Evolutionary conservation across 2,329 filamentous ascomycete species (phyloP), one percentile per base, ranked within the genome.

Genomic region (Curvularia lunata): DNA sequence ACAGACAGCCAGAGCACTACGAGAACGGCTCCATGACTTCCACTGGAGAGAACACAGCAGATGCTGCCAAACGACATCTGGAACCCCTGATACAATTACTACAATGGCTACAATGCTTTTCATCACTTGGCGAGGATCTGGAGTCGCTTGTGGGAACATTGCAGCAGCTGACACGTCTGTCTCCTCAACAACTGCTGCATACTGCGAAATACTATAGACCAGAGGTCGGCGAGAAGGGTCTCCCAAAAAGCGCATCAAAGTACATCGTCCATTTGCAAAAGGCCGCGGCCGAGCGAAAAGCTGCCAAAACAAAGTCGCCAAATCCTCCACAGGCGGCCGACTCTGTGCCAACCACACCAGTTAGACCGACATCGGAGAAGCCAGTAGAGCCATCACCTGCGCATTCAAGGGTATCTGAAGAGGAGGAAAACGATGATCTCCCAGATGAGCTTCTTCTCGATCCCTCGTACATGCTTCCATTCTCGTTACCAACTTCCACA

Each of bases 21-120:
- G 94, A 99, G 76, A 90, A 92, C 67, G 94, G 94, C 18, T 93
- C 94, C 52, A 93, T 91, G 77, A 90, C 85, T 18, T 88, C 91
- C 6, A 91, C 88, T 1, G 94, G 94, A 3, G 95, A 98, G 73
- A 91, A 87, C 51, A 97, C 91, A 0, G 84, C 95, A 19, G 94
- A 98, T 41, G 86, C 92, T 4, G 88, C 92, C 21, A 85, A 92
- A 64, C 86, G 89, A 60, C 94, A 99, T 75, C 83, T 99, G 19
- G 90, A 91, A 7, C 95, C 95, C 4, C 86, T 97, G 19, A 93
- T 98, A 54, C 95, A 99, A 76, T 83, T 99, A 2, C 82, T 99
- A 5, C 95, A 99, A 77, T 99, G 95, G 95, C 82, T 99, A 34
- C 95, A 99, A 75, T 97, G 93, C 76, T 98, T 98, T 77, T 98